Percentiles rank a stretch among this genome's conserved stretches.
Evolutionary conservation across 2,329 filamentous ascomycete genomes (phyloP).

Genomic region (Nemania abortiva): DNA sequence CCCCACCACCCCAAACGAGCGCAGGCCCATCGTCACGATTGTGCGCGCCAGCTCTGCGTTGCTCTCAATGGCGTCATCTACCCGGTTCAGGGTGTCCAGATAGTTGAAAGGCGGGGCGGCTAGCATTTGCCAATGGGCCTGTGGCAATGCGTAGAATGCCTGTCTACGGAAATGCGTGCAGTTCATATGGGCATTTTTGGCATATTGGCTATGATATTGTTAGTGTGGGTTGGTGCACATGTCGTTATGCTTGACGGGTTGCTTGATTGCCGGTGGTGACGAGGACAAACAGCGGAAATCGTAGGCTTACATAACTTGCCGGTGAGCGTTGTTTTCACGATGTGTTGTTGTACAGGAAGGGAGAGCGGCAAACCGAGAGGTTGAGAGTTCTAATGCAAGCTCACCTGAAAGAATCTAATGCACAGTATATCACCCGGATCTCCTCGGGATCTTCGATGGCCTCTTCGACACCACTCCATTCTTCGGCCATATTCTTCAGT

Average conservation of each 20-base stretch:
- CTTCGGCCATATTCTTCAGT: conserved; percentile 40
- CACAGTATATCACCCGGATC: conserved; percentile 79
- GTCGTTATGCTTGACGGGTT: not conserved
- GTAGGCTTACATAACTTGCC: not conserved
- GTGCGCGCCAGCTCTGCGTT: conserved; percentile 86
- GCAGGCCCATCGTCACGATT: conserved; percentile 78
- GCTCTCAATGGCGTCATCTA: conserved; percentile 88
- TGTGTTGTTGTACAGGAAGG: not conserved
- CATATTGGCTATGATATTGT: conserved; percentile 76
- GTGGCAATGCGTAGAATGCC: conserved; percentile 91
- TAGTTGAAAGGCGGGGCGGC: conserved; percentile 85
- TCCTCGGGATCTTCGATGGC: conserved; percentile 83
- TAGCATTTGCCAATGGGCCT: conserved; percentile 85
- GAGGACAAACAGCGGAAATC: not conserved
- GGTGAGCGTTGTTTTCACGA: conserved; percentile 9
- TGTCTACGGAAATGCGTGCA: conserved; percentile 90
- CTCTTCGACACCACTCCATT: conserved; percentile 73
- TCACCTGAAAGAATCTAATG: conserved; percentile 91
- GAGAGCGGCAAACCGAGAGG: not conserved
- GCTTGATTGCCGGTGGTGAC: not conserved
- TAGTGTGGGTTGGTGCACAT: conserved; percentile 11
- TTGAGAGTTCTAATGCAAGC: conserved; percentile 50
- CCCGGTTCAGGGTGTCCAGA: conserved; percentile 78
- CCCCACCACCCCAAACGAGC: conserved; percentile 69
- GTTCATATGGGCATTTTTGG: conserved; percentile 86